Evolutionary conservation across 805 yeast species (phyloP), one percentile per base, ranked within the genome.

Genomic region (Myxozyma neotropica): DNA sequence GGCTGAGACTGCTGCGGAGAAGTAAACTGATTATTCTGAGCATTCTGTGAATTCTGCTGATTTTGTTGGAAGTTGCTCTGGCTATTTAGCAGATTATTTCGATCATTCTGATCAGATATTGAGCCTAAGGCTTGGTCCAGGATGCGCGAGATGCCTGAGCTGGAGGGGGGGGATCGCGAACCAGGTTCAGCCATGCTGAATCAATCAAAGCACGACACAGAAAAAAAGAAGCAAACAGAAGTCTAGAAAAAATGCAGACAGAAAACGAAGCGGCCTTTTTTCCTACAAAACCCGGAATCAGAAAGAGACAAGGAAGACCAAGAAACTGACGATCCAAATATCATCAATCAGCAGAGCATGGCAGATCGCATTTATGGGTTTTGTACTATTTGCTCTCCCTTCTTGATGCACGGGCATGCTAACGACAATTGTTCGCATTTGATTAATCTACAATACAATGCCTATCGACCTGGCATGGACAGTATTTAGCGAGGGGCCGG

Each of bases 381-480:
- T 29, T 29, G 33, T 29, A 29, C 33, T 10, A 7, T 7, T 7
- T 7, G 33, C 10, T 10, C 33, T 38, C 13, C 42, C 21, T n/a
- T 6, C 42, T 38, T 17, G 42, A 38, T 38, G 42, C n/a, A 8
- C 15, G 6, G 17, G 13, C 17, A 7, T 26, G 24, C 48, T 13
- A 6, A 1, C 36, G 10, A 19, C 8, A 29, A 29, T 29, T 6
- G 33, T 7, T 29, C 33, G 6, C 33, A 27, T 27, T 45, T 24
- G 49, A 45, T 15, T 17, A 10, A 17, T 15, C 13, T 23, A 33
- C 15, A 7, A 21, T 15, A n/a, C 43, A 36, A 93, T 93, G 99
- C 98, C 98, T 1, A 70, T 93, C 53, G 88, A 93, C 70, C 85
- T 91, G 64, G 70, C 91, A 13, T 85, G 88, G n/a, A 78, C 86